Conservation (phyloP, 2,329 filamentous ascomycete species). For the Cladosporium cucumerinum region DNA sequence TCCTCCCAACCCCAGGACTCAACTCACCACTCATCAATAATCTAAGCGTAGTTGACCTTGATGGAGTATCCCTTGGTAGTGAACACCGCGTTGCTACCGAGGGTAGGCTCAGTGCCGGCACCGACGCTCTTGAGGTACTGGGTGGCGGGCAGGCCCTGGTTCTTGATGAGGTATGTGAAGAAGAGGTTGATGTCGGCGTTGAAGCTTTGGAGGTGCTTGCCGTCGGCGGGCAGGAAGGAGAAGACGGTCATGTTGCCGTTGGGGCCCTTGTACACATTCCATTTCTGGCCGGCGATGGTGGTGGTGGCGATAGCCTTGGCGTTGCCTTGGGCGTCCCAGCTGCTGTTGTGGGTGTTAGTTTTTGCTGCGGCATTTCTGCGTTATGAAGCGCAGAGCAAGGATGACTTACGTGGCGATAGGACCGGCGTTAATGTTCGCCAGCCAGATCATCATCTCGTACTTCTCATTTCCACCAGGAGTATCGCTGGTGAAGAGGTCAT, state of each 20-base stretch:
- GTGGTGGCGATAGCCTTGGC: conserved; percentile 46
- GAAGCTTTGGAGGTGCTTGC: conserved; percentile 48
- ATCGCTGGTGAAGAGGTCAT: conserved; percentile 58
- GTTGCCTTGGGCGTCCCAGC: conserved; percentile 33
- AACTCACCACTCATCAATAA: background rate
- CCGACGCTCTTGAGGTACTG: conserved; percentile 51
- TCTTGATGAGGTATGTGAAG: conserved; percentile 52
- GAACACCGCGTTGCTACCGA: conserved; percentile 22
- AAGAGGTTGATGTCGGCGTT: conserved; percentile 57
- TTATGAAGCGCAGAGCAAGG: background rate
- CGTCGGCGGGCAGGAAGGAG: conserved; percentile 53
- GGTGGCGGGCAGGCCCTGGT: conserved; percentile 44
- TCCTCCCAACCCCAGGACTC: background rate
- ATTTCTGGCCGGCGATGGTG: conserved; percentile 53
- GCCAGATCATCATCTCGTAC: conserved; percentile 67
- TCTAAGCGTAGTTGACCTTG: conserved; percentile 7
- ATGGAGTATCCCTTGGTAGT: conserved; percentile 19
- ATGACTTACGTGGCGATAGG: conserved; percentile 52
- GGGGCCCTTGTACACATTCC: conserved; percentile 59
- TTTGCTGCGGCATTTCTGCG: background rate
- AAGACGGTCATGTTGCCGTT: conserved; percentile 60
- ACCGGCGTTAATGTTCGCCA: conserved; percentile 55
- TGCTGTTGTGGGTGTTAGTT: background rate
- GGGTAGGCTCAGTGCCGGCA: conserved; percentile 27
- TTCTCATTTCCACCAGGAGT: conserved; percentile 45